Evolutionary conservation across 1,139 yeast genomes (phyloP).

Genomic region (Debaryomyces nepalensis): DNA sequence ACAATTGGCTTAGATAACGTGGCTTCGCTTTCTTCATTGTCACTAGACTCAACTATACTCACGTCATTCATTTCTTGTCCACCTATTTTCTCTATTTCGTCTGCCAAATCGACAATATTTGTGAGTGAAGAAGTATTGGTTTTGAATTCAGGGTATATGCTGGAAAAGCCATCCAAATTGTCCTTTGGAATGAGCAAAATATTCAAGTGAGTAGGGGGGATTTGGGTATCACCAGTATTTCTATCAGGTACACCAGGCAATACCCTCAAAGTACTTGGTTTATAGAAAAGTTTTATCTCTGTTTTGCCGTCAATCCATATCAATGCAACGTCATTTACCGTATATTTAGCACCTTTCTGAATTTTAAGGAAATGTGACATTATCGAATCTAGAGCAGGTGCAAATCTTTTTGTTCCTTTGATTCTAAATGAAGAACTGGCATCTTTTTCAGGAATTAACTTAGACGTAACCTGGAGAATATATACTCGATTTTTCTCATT

Average conservation of each 20-base stretch:
- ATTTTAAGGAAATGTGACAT: slow-evolving; percentile 23
- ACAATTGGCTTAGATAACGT: neutral
- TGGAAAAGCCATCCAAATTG: slow-evolving; percentile 26
- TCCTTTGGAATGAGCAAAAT: slow-evolving; percentile 41
- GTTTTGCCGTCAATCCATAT: slow-evolving; percentile 50
- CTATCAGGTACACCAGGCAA: slow-evolving; percentile 28
- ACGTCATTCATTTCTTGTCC: slow-evolving; percentile 1
- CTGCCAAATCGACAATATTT: slow-evolving; percentile 2
- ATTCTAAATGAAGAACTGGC: slow-evolving; percentile 32
- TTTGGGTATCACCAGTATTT: slow-evolving; percentile 6
- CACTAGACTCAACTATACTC: slow-evolving; percentile 3
- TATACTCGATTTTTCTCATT: slow-evolving; percentile 39
- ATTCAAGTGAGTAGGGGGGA: slow-evolving; percentile 31
- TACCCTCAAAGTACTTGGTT: slow-evolving; percentile 47
- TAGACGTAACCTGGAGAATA: slow-evolving; percentile 35
- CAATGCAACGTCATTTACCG: slow-evolving; percentile 24
- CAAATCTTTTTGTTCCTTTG: slow-evolving; percentile 36
- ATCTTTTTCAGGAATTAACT: slow-evolving; percentile 26
- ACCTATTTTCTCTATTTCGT: slow-evolving; percentile 5
- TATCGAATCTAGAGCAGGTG: slow-evolving; percentile 21
- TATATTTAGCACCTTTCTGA: slow-evolving; percentile 5
- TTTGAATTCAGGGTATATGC: slow-evolving; percentile 40
- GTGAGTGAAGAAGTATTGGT: slow-evolving; percentile 15
- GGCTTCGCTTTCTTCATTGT: neutral
- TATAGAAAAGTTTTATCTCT: slow-evolving; percentile 45